These are phyloP conservation scores for Lithospermum erythrorhizon DNA, from an alignment of 257 asterid genomes.

Conservation along the genomic window DNA sequence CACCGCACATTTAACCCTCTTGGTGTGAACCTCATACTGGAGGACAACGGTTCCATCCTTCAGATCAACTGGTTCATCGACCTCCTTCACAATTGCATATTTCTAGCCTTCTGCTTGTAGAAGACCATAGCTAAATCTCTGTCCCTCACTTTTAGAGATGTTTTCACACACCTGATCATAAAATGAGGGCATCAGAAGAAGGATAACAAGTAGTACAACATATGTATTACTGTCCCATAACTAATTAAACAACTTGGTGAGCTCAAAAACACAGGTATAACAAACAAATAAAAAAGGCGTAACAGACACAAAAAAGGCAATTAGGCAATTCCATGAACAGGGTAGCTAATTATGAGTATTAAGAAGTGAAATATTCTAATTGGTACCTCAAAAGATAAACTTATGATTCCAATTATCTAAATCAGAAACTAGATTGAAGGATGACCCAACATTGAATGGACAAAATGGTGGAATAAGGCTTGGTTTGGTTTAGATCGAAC, in stretches of 20 bases:
- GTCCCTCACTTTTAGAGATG: slow-evolving; percentile 89
- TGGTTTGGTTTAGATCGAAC: too few species aligned
- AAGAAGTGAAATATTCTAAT: background rate
- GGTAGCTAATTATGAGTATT: background rate
- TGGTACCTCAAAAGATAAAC: background rate
- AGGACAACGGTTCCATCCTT: slow-evolving; percentile 71
- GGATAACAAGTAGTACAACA: background rate
- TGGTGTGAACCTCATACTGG: slow-evolving; percentile 91
- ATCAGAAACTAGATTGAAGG: background rate
- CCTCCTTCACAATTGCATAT: slow-evolving; percentile 75
- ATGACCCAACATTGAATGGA: too few species aligned
- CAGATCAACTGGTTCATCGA: slow-evolving; percentile 48
- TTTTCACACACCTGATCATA: slow-evolving; percentile 78
- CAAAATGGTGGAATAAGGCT: too few species aligned
- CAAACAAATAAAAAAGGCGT: too few species aligned
- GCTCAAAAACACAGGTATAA: too few species aligned
- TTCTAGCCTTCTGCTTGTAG: slow-evolving; percentile 74
- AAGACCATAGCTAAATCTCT: slow-evolving; percentile 96
- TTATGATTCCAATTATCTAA: background rate
- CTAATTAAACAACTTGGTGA: too few species aligned
- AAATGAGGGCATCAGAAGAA: background rate
- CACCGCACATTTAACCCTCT: slow-evolving; percentile 93
- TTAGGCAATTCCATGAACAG: background rate
- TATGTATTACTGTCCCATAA: background rate
- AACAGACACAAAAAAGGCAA: too few species aligned